Base-by-base conservation (phyloP, 2,329 filamentous ascomycete species). In the Emydomyces testavorans region DNA sequence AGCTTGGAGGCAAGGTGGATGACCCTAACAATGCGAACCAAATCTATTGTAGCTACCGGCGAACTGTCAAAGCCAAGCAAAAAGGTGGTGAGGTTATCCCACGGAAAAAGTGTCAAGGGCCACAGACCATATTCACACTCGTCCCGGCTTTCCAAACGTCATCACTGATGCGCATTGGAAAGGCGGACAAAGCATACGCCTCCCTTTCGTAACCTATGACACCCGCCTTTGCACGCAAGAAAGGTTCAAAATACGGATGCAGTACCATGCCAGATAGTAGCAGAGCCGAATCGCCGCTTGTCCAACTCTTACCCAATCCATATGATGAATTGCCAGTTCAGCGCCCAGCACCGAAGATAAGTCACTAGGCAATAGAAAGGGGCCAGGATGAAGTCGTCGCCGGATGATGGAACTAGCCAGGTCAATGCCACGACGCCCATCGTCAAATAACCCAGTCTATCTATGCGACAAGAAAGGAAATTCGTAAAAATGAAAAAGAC, bases 1-100 rank as follows among this genome's bases (percentile, higher is more conserved):
- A 71, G 70, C 70, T 65, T 65, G 65, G 68, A 71, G 66, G 60
- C 35, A 68, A 75, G 75, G 73, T 68, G 64, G 71, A 75, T 75
- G 72, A 73, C 50, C 71, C 73, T 73, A 74, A 64, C 56, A 58
- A 60, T 24, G 18, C 21, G 26, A 43, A 37, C 39, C 46, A 16
- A 16, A 29, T n/a, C 20, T 29, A 8, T 13, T n/a, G n/a, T 29
- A 34, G 18, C 32, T 20, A 4, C 16, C 18, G 28, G 36, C 6
- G n/a, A 37, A 20, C 31, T 15, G 4, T 23, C 29, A 20, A n/a
- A 26, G 13, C 20, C 10, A 6, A 29, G n/a, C 10, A 13, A 35
- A 29, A 23, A 23, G 11, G 32, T 18, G 16, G 6, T 20, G 24
- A 11, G 20, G 10, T 8, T 26, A 6, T 16, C n/a, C 20, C 15